Percentiles rank a stretch among this genome's conserved stretches.
These are phyloP conservation scores for Tanozyma kutaoensis DNA, from an alignment of 805 yeast genomes.

Conservation along the genomic window DNA sequence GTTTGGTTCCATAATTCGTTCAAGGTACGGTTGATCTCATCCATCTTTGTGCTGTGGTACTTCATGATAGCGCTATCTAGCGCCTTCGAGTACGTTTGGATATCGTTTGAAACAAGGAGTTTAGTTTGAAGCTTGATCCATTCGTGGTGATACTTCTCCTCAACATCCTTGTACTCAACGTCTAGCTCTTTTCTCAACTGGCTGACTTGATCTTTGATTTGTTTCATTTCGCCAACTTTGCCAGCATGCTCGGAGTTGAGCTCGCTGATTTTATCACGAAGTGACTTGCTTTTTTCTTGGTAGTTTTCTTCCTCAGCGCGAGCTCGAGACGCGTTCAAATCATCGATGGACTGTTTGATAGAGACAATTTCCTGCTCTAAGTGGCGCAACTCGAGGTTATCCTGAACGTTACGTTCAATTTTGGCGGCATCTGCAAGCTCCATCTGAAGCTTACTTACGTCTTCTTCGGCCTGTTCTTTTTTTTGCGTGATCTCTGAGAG, in stretches of 20 bases:
- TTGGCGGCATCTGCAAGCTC: conserved; percentile 42
- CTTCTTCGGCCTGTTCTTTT: conserved; percentile 3
- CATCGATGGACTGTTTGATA: conserved; percentile 24
- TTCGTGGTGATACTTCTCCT: conserved; percentile 49
- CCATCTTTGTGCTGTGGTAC: conserved; percentile 84
- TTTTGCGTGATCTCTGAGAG: background rate
- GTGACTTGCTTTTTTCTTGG: conserved; percentile 38
- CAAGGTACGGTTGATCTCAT: conserved; percentile 74
- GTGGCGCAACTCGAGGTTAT: conserved; percentile 47
- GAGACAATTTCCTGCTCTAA: conserved; percentile 23
- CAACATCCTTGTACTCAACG: conserved; percentile 61
- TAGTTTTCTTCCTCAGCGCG: conserved; percentile 47
- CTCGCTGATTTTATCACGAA: conserved; percentile 36
- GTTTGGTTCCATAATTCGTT: conserved; percentile 92
- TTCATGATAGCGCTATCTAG: conserved; percentile 89
- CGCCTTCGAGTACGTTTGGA: conserved; percentile 70
- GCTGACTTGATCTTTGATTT: conserved; percentile 58
- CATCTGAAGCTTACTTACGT: conserved; percentile 20
- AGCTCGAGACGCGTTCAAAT: conserved; percentile 43
- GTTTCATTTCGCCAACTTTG: conserved; percentile 75
- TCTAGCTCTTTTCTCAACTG: conserved; percentile 44
- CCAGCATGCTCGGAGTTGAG: conserved; percentile 58
- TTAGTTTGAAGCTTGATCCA: conserved; percentile 70
- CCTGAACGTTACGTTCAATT: conserved; percentile 48
- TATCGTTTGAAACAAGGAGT: conserved; percentile 64